Evolutionary conservation across 495 filamentous ascomycete species (phyloP), one percentile per base, ranked within the genome.

Genomic region (Trichoderma virens): DNA sequence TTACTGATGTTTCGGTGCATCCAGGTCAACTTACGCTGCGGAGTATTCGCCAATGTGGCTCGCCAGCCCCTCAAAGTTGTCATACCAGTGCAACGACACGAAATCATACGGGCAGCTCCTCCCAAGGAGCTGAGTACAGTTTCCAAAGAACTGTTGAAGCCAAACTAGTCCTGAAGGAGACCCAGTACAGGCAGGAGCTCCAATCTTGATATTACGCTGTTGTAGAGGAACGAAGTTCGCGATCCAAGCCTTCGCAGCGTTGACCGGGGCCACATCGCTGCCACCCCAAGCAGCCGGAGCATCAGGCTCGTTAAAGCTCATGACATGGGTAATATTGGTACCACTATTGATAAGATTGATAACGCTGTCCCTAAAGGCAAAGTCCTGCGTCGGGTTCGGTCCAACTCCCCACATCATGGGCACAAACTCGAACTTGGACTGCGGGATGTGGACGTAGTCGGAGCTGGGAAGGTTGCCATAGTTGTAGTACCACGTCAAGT

Each of bases 401-500:
- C 75, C 75, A 8, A 75, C 73, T 32, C 89, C 89, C 87, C 86
- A 92, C 34, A 91, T 80, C 89, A 90, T 90, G 34, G 90, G 89
- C n/a, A 93, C 87, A 68, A 90, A 93, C 69, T 90, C 75, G 66
- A 91, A 82, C 0, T 77, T 75, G 66, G 91, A 82, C 0, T 78
- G 74, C 8, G 76, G 51, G 54, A 72, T 61, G 62, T 74, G 73
- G 32, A 69, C 61, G 73, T 80, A 85, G 30, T 72, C 72, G 0
- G 78, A 45, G 11, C 86, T 82, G 30, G 87, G 87, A 2, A 70
- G 68, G 54, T 78, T 67, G 18, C 68, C 67, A 74, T 92, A 92
- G 75, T 90, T 91, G 81, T 92, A 92, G 76, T 93, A 93, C 90
- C 90, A 93, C 2, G 86, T 90, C 66, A 92, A 70, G 61, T 83